Evolutionary conservation across 495 filamentous ascomycete species (phyloP).

Genomic region (Venustampulla echinocandica): DNA sequence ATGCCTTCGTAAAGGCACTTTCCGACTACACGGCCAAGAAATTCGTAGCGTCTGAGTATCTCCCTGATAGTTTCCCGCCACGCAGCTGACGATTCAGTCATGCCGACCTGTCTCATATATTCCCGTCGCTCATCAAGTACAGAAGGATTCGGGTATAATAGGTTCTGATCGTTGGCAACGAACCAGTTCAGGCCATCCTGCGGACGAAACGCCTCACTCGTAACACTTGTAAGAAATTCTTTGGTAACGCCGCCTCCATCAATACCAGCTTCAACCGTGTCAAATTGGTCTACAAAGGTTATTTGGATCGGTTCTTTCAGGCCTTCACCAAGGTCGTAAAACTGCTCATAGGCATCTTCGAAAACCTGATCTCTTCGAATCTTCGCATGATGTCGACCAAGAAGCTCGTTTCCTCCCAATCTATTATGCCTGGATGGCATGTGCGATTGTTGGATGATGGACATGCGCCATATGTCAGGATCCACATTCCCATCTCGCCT

Average conservation of each 20-base stretch:
- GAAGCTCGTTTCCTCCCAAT: constrained; percentile 34
- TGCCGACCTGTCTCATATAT: constrained; percentile 41
- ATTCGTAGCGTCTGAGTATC: constrained; percentile 74
- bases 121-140: constrained; percentile 66
- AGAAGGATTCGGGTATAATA: constrained; percentile 82
- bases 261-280: constrained; percentile 81
- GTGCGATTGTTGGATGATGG: constrained; percentile 37
- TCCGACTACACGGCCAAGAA: constrained; percentile 83
- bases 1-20: constrained; percentile 99
- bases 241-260: constrained; percentile 97
- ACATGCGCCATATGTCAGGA: constrained; percentile 69
- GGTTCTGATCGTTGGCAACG: constrained; percentile 76
- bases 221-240: constrained; percentile 89
- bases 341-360: constrained; percentile 75
- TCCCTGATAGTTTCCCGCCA: constrained; percentile 52
- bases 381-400: constrained; percentile 68
- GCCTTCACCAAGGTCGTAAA: constrained; percentile 70
- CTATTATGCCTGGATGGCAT: constrained; percentile 19
- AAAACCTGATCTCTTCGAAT: constrained; percentile 78
- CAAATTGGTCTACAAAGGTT: constrained; percentile 89
- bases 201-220: constrained; percentile 72
- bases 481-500: constrained; percentile 70
- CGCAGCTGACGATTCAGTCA: constrained; percentile 42
- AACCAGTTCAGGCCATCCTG: constrained; percentile 51
- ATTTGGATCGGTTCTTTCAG: constrained; percentile 98